Evolutionary conservation across 768 basidiomycete genomes (phyloP).

Genomic region (Tricholoma saponaceum): DNA sequence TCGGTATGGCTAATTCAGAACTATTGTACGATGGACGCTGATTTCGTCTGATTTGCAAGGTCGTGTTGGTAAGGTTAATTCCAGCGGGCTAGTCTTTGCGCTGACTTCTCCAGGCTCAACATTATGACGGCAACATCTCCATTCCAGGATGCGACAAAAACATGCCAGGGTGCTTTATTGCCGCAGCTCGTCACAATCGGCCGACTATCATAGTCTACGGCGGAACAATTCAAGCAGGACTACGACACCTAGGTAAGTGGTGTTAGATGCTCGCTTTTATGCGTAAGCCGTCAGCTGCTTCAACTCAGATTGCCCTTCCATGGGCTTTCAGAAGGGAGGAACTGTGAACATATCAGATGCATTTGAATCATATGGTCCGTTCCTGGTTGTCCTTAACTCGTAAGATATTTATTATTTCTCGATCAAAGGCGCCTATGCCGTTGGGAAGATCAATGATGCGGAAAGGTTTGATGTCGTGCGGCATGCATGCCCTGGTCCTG

Average conservation of each 20-base stretch:
- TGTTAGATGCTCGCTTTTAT: constrained; percentile 14
- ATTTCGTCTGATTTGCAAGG: constrained; percentile 27
- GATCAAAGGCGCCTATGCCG: constrained; percentile 61
- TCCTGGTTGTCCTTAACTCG: background rate
- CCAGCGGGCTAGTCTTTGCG: background rate
- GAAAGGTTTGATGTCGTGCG: constrained; percentile 82
- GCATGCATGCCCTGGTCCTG: constrained; percentile 81
- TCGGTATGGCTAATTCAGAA: constrained; percentile 41
- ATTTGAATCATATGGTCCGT: constrained; percentile 76
- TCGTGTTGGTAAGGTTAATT: constrained; percentile 44
- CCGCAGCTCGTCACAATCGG: constrained; percentile 81
- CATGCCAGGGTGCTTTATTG: constrained; percentile 88
- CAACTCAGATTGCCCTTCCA: constrained; percentile 63
- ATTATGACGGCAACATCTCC: constrained; percentile 85
- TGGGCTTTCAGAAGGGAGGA: constrained; percentile 77
- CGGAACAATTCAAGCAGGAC: constrained; percentile 78
- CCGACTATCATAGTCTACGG: constrained; percentile 88
- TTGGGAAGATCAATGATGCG: constrained; percentile 76
- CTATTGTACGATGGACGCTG: too few relatives aligned
- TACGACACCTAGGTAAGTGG: constrained; percentile 57
- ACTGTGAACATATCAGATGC: constrained; percentile 81
- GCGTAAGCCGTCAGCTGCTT: constrained; percentile 19
- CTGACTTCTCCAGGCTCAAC: constrained; percentile 56
- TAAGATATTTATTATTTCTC: background rate
- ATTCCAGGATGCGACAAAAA: constrained; percentile 91